Base-by-base conservation (phyloP, 2,329 filamentous ascomycete species). In the Coleophoma eucalyptorum region DNA sequence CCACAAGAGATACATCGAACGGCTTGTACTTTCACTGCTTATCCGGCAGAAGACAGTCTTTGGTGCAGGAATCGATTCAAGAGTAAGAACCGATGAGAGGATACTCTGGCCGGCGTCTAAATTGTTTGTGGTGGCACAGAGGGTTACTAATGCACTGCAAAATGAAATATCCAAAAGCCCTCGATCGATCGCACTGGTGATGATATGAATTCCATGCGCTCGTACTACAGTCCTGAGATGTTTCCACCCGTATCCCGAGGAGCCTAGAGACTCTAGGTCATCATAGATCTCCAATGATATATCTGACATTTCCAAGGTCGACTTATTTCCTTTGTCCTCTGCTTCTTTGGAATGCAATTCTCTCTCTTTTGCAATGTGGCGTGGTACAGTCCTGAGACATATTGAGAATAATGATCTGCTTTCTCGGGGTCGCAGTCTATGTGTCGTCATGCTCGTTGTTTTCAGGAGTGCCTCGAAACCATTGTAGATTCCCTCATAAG, bases 371-470 rank as follows among this genome's bases (percentile, higher is more conserved):
- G 65, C 59, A 32, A 79, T 73, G 54, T 74, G 78, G 15, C 67
- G 65, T 1, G 77, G 77, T 13, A 81, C 65, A 52, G 69, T 72
- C 48, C 71, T 67, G 5, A 81, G 66, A 50, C 75, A 77, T 69
- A 77, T 74, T 18, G 72, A 70, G 16, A 80, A 53, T 10, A 81
- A 65, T 4, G 76, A 76, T 21, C 66, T 71, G 4, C 66, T 50
- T 18, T 61, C 68, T 53, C 54, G 60, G 46, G 37, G 31, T 8
- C 54, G 51, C n/a, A 45, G 26, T 44, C 55, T 51, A 12, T 54
- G 34, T n/a, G 46, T 13, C 10, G 49, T 48, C 16, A 47, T 45
- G 32, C 42, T 61, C 16, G 75, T 78, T 4, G 72, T 69, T 37
- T 67, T 67, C 3, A 79, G 62, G 20, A 79, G 61, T 5, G 70